These are phyloP conservation scores for Backusella westeae DNA, from an alignment of 192 early-diverging fungal genomes.

Conservation along the genomic window DNA sequence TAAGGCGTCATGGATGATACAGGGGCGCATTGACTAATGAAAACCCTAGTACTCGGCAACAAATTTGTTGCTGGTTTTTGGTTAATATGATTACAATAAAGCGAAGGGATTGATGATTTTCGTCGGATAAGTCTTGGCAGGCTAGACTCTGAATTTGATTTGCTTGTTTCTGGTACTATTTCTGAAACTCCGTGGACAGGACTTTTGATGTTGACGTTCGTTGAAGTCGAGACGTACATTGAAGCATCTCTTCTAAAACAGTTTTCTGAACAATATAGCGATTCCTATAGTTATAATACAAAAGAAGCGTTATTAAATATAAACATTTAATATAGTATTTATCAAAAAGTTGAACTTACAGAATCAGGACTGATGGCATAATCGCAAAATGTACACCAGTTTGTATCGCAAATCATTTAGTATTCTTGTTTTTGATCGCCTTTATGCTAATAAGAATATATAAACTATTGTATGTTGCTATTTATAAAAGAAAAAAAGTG, in stretches of 20 bases:
- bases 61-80: background rate
- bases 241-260: background rate
- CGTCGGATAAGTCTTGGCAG: background rate
- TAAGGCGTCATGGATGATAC: background rate
- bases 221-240: background rate
- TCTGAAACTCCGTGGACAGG: background rate
- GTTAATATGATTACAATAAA: background rate
- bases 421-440: background rate
- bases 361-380: constrained; percentile 15
- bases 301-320: background rate
- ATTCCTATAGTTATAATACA: background rate
- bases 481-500: background rate
- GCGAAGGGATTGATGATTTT: background rate
- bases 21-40: background rate
- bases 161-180: background rate
- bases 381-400: constrained; percentile 23
- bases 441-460: background rate
- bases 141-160: background rate
- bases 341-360: constrained; percentile 5
- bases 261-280: background rate
- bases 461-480: background rate
- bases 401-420: constrained; percentile 13
- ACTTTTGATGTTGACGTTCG: background rate
- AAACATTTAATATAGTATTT: background rate
- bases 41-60: background rate